A percentile compares a stretch with the other conserved stretches of the same genome.
Evolutionary conservation across 75 land plant species (phyloP).

Genomic region (Gnetum montanum): DNA sequence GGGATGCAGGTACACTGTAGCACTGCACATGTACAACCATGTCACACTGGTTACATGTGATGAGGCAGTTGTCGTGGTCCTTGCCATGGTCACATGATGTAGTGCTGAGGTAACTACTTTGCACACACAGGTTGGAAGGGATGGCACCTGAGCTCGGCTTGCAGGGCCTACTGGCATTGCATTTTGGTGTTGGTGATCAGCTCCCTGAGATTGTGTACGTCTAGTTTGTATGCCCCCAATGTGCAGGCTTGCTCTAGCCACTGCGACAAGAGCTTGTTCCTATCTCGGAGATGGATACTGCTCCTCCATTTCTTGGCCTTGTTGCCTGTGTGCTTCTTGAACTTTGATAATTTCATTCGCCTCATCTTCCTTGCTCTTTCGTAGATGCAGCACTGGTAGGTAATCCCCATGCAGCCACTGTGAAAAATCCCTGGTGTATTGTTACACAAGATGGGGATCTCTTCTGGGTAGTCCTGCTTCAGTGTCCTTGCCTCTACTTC

Average conservation of each 20-base stretch:
- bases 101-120: constrained; percentile 80
- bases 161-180: constrained; percentile 36
- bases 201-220: constrained; percentile 19
- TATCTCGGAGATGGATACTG: neutral
- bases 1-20: constrained; percentile 67
- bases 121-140: constrained; percentile 54
- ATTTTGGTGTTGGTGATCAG: constrained; percentile 13
- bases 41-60: constrained; percentile 91
- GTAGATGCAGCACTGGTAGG: no score
- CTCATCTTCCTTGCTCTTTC: no score
- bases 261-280: neutral
- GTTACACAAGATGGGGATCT: no score
- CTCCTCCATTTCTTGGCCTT: neutral
- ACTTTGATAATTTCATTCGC: neutral
- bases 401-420: no score
- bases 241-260: constrained; percentile 11
- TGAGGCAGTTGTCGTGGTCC: constrained; percentile 78
- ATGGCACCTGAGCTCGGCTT: constrained; percentile 28
- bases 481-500: no score
- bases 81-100: constrained; percentile 90
- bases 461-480: no score
- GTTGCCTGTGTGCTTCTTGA: neutral
- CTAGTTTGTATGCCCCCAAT: constrained; percentile 25
- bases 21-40: constrained; percentile 96
- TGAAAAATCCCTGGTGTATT: no score